Evolutionary conservation across 129 eudicot genomes (phyloP).

Genomic region (Chrysanthemum seticuspe): DNA sequence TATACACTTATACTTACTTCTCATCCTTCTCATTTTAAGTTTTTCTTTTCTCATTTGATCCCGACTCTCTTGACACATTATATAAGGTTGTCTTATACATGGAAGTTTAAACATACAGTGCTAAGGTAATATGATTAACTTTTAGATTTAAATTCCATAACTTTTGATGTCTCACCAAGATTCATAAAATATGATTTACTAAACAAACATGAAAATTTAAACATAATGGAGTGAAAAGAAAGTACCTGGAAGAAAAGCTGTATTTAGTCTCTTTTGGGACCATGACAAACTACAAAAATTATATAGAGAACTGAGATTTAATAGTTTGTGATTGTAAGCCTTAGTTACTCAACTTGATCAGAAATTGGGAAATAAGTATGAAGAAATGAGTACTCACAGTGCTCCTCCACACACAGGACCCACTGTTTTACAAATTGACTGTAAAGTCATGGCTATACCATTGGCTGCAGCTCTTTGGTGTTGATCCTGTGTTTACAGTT

Average conservation of each 20-base stretch:
- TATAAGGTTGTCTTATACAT: too few relatives aligned
- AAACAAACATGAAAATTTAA: not conserved
- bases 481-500: constrained; percentile 57
- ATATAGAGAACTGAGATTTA: constrained; percentile 5
- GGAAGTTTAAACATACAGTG: too few relatives aligned
- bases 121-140: too few relatives aligned
- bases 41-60: too few relatives aligned
- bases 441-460: constrained; percentile 68
- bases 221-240: not conserved
- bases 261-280: constrained; percentile 62
- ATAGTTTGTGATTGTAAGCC: not conserved
- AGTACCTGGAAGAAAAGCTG: constrained; percentile 70
- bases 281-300: constrained; percentile 61
- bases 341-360: not conserved
- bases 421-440: constrained; percentile 64
- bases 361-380: not conserved
- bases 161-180: too few relatives aligned
- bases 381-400: constrained; percentile 46
- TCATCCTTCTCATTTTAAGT: too few relatives aligned
- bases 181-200: not conserved
- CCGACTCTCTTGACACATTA: too few relatives aligned
- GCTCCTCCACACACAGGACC: constrained; percentile 83
- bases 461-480: constrained; percentile 92
- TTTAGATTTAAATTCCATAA: too few relatives aligned
- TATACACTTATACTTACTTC: too few relatives aligned